Base-by-base conservation (phyloP, 2,329 filamentous ascomycete species). In the Neonectria sp. region DNA sequence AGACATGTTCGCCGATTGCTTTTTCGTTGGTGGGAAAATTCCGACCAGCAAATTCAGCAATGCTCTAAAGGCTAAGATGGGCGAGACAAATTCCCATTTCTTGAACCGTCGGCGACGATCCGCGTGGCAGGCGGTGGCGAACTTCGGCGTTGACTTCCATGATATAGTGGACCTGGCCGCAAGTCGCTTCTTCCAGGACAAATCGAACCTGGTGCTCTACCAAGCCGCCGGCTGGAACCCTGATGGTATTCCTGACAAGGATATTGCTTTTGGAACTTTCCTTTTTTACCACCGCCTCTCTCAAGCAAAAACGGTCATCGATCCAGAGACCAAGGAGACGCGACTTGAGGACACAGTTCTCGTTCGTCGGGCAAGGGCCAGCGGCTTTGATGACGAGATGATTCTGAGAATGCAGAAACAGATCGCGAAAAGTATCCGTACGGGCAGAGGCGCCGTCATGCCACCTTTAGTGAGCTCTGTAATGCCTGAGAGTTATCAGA, bases 201-300 rank as follows among this genome's bases (percentile, higher is more conserved):
- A 79, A 58, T 79, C 82, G 1, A 64, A 71, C 24, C 61, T 82
- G 7, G 46, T 76, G 9, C n/a, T 76, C 1, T 82, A 75, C 51
- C 72, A 73, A 5, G 71, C 74, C 7, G 78, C 79, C 6, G 73
- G 75, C 6, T 85, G 80, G 81, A 69, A 80, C 35, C 40, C 73
- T 11, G 77, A 81, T 17, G 74, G 75, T 6, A 80, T 84, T 12
- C 78, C 80, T 1, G 80, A 83, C 48, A 65, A 71, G 1, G 76
- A 80, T 2, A 15, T 83, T 27, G 59, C 68, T 0, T 31, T 77
- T 4, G 21, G 17, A 0, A 81, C 77, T 0, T 2, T 69, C 0
- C 29, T 83, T 15, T 76, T 65, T 2, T 29, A 70, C 29, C 29
- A 78, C 9, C 77, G 80, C 35, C 57, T 80, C 17, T 13, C 45